Evolutionary conservation across 192 early-diverging fungal species (phyloP).

Genomic region (Entomortierella lignicola): DNA sequence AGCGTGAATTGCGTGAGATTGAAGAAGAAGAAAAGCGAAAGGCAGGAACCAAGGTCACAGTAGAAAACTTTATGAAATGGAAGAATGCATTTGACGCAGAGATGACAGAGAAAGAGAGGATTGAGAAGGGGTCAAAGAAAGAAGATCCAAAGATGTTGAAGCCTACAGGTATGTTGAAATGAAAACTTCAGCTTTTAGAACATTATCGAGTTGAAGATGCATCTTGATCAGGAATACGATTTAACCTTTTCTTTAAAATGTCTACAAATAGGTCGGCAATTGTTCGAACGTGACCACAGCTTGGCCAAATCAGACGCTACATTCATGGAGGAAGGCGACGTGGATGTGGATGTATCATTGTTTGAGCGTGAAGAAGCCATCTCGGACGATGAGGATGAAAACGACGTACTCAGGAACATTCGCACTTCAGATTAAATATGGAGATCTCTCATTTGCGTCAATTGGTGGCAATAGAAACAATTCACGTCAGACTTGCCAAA

Average conservation of each 20-base stretch:
- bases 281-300: conserved; percentile 92
- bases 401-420: conserved; percentile 60
- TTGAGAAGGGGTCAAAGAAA: conserved; percentile 54
- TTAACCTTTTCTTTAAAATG: background rate
- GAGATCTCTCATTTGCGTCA: too few species aligned
- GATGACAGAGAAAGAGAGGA: conserved; percentile 63
- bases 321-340: conserved; percentile 88
- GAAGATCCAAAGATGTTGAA: conserved; percentile 58
- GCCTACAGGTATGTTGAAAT: conserved; percentile 61
- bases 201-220: background rate
- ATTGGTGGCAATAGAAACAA: too few species aligned
- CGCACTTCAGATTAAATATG: conserved; percentile 22
- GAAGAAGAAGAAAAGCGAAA: conserved; percentile 81
- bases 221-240: background rate
- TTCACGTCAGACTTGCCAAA: background rate
- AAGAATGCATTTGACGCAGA: conserved; percentile 83
- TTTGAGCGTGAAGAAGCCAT: conserved; percentile 76
- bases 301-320: conserved; percentile 86
- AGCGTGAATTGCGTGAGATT: conserved; percentile 69
- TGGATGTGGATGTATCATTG: conserved; percentile 80
- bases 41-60: conserved; percentile 86
- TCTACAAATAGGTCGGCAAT: conserved; percentile 72
- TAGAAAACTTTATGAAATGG: conserved; percentile 83
- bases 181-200: too few species aligned
- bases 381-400: conserved; percentile 68